Base-by-base conservation (phyloP, 2,329 filamentous ascomycete genomes). In the Drechslera avenae region DNA sequence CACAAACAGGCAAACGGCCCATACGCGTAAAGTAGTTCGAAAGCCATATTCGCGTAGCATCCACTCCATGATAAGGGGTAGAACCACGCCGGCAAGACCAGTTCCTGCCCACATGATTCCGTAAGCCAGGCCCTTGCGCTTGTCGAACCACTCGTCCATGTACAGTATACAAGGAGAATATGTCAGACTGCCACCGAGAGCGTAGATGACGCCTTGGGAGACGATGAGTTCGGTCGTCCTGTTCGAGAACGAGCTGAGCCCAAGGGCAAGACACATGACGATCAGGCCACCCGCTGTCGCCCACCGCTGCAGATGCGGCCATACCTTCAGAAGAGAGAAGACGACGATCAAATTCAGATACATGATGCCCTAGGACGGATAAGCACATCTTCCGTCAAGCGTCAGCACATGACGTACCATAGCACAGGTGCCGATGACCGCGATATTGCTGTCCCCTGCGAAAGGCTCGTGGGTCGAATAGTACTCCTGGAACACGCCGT, bases 401-500 rank as follows among this genome's bases (percentile, higher is more conserved):
- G 31, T 16, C 31, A 33, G 31, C 31, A 16, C 14, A 33, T 6
- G 31, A 33, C 31, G 14, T 33, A 33, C 13, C 31, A 81, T 82
- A 3, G 84, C 78, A 47, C 81, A 83, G 2, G 85, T 88, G 1
- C 87, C 87, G 45, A 90, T 83, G 16, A 85, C 76, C 26, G 86
- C 79, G 41, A 88, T 83, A 17, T 77, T 75, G 0, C 78, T 64
- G 14, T 66, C 78, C 2, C 78, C 78, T 5, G 74, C 72, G 47
- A 89, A 89, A 1, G 83, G 81, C 3, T 78, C 78, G 53, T 86
- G 78, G 2, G 76, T 80, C 30, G 77, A 80, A 68, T 90, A 90
- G 69, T 88, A 86, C 43, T 86, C 80, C 57, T 89, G 86, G 64
- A 90, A 89, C 17, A 90, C 79, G 33, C 87, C 87, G 66, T 86